Evolutionary conservation across 306 rosid species (phyloP), one percentile per base, ranked within the genome.

Genomic region (Vachellia pachyceras): DNA sequence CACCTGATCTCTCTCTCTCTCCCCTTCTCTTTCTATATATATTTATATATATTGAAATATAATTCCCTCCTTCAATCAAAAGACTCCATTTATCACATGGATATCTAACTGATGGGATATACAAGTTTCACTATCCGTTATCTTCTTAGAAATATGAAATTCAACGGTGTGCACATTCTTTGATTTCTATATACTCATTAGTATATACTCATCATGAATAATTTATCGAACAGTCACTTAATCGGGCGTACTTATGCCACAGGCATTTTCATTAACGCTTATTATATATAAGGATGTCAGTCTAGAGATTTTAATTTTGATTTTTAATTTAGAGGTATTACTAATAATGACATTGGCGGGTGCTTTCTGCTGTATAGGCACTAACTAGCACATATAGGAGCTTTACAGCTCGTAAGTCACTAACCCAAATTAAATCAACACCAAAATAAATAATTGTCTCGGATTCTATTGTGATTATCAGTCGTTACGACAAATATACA

Each of bases 361-460:
- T 73, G 47, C 76, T 35, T 22, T 52, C 64, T 73, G 29, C 14
- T 52, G 76, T 47, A 49, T 49, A 20, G 49, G 73, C 50, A 39
- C 46, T 35, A 13, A 42, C 46, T 15, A 6, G 65, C 46, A 36
- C 47, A 6, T 35, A 18, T 33, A 33, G 44, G 49, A 54, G 20
- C 78, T 73, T 54, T 73, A 54, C 78, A 73, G 78, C 50, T 37
- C 50, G 35, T 10, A 72, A 3, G 17, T 29, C 68, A 60, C 67
- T 29, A 0, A 13, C 68, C 18, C 17, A 29, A 29, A 25, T 13
- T 11, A 29, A 29, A 25, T 13, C 12, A 61, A 40, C 45, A 35
- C 77, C 1, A 72, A 20, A 41, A 42, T 3, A 22, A 20, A 69
- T n/a, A 12, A 5, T 36, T 42, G 52, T 22, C 23, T 64, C 47